phyloP scores from a whole-genome alignment of 1,139 yeast species.

The Sugiyamaella japonica region DNA sequence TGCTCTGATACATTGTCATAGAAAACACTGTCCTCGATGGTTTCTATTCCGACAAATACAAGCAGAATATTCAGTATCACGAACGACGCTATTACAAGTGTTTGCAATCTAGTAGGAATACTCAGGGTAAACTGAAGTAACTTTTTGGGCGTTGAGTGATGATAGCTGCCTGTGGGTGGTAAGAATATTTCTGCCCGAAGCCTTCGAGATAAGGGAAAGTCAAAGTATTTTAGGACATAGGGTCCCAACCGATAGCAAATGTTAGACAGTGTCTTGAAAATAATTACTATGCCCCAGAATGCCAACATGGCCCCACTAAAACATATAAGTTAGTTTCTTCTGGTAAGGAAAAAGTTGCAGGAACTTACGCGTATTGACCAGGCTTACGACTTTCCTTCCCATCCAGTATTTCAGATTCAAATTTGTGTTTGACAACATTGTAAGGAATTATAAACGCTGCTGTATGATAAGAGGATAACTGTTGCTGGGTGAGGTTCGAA shows the following conservation, averaged over 20 bases:
- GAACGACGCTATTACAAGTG: constrained; percentile 50
- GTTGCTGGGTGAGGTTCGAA: constrained; percentile 7
- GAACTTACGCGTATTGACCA: constrained; percentile 12
- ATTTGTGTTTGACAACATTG: neutral
- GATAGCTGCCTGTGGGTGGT: constrained; percentile 28
- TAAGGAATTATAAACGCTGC: constrained; percentile 11
- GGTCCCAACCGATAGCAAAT: constrained; percentile 17
- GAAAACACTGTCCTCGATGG: constrained; percentile 41
- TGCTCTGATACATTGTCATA: constrained; percentile 28
- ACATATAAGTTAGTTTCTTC: neutral
- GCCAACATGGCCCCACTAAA: constrained; percentile 15
- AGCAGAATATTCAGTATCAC: constrained; percentile 46
- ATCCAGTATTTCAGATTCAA: constrained; percentile 2
- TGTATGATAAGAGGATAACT: constrained; percentile 10
- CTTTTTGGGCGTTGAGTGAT: constrained; percentile 45
- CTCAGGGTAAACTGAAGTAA: constrained; percentile 37
- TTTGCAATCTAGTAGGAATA: constrained; percentile 64
- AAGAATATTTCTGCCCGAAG: constrained; percentile 23
- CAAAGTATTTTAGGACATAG: constrained; percentile 18
- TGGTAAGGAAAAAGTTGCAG: neutral
- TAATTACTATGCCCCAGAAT: constrained; percentile 17
- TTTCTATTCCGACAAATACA: constrained; percentile 43
- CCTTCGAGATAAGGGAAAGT: constrained; percentile 20
- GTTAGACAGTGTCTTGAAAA: constrained; percentile 16
- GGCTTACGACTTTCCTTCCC: neutral